Evolutionary conservation across 2,329 filamentous ascomycete genomes (phyloP).

Genomic region (Penicillium brevicompactum): DNA sequence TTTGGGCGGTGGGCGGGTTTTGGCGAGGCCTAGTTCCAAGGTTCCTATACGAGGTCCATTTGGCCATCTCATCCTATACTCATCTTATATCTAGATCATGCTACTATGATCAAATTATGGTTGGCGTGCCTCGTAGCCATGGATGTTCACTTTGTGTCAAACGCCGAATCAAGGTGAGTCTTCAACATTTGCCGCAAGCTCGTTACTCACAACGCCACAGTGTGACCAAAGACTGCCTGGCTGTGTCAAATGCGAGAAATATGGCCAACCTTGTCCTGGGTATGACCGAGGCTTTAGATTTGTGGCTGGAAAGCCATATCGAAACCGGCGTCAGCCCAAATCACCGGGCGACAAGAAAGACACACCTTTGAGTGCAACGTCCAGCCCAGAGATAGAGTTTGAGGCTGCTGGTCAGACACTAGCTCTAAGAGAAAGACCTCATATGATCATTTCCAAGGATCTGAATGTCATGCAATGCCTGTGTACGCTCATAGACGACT

Average conservation of each 20-base stretch:
- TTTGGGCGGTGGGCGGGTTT: too few species aligned
- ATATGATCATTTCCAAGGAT: conserved; percentile 7
- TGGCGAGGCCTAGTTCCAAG: too few species aligned
- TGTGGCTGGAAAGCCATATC: conserved; percentile 33
- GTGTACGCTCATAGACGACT: conserved; percentile 23
- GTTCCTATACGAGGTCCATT: not conserved
- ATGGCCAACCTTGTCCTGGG: conserved; percentile 36
- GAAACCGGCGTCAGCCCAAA: conserved; percentile 14
- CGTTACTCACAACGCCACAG: conserved; percentile 21
- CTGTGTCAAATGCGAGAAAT: conserved; percentile 36
- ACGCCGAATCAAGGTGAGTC: conserved; percentile 30
- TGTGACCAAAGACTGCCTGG: conserved; percentile 37
- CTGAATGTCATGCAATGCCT: conserved; percentile 27
- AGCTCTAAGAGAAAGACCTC: not conserved
- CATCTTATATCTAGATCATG: not conserved
- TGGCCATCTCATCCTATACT: not conserved
- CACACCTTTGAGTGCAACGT: not conserved
- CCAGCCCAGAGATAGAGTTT: not conserved
- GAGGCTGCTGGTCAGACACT: conserved; percentile 1
- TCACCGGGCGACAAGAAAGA: not conserved
- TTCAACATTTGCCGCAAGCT: not conserved
- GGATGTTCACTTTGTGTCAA: conserved; percentile 31
- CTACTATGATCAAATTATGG: conserved; percentile 21
- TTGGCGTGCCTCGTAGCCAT: conserved; percentile 27
- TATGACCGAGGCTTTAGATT: conserved; percentile 39